A percentile compares a stretch with the other conserved stretches of the same genome.
These are phyloP conservation scores for Penicillium carneum DNA, from an alignment of 2,329 filamentous ascomycete genomes.

Conservation along the genomic window DNA sequence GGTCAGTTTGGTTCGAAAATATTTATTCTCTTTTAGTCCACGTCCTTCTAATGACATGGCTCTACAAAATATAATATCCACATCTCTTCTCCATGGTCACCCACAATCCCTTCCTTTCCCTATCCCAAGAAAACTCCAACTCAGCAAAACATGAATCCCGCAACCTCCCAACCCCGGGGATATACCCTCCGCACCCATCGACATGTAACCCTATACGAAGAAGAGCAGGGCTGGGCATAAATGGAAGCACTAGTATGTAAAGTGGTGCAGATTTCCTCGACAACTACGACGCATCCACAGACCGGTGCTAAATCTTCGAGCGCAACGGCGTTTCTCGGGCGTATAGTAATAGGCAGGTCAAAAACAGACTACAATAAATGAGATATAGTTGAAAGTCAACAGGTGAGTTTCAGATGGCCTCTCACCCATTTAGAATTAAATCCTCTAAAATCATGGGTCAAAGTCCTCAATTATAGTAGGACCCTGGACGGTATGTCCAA, in stretches of 20 bases:
- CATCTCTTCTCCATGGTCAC: neutral
- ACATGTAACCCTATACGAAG: constrained; percentile 28
- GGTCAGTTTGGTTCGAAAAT: neutral
- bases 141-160: neutral
- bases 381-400: too few relatives aligned
- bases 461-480: too few relatives aligned
- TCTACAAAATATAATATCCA: neutral
- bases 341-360: constrained; percentile 16
- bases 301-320: constrained; percentile 35
- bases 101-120: neutral
- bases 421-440: too few relatives aligned
- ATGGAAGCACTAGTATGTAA: constrained; percentile 27
- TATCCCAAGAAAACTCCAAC: neutral
- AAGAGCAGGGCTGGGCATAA: constrained; percentile 28
- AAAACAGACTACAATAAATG: too few relatives aligned
- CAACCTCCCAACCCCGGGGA: neutral
- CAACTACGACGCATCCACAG: constrained; percentile 23
- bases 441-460: too few relatives aligned
- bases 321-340: constrained; percentile 24
- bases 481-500: too few relatives aligned
- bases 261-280: constrained; percentile 29
- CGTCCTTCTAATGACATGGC: constrained; percentile 14
- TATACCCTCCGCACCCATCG: constrained; percentile 27
- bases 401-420: too few relatives aligned
- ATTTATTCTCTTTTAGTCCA: neutral